Evolutionary conservation across 768 basidiomycete genomes (phyloP).

Genomic region (Auriscalpium microsporum): DNA sequence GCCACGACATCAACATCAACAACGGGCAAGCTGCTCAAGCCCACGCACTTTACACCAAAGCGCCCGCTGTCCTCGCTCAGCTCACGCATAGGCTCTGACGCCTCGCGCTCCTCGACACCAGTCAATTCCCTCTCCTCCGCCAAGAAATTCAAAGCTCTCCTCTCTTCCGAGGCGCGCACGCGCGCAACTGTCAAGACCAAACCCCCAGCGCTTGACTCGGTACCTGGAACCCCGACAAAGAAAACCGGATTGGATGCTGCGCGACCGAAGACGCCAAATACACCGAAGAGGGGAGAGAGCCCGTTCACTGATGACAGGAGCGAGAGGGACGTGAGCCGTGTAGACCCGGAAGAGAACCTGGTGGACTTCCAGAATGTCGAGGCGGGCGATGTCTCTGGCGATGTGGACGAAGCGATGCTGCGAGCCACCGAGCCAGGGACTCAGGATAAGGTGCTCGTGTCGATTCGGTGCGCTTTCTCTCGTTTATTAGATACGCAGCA

Average conservation of each 20-base stretch:
- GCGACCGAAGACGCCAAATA: conserved; percentile 27
- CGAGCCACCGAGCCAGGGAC: conserved; percentile 45
- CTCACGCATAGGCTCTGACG: conserved; percentile 1
- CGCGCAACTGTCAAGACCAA: conserved; percentile 13
- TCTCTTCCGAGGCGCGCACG: conserved; percentile 12
- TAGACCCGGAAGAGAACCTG: conserved; percentile 68
- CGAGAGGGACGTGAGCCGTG: conserved; percentile 69
- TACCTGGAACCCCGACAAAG: conserved; percentile 15
- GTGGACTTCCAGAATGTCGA: conserved; percentile 72
- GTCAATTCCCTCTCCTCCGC: conserved; percentile 9
- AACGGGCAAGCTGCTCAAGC: not conserved
- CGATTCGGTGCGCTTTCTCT: conserved; percentile 47
- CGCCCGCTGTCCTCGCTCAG: conserved; percentile 2
- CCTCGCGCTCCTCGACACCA: conserved; percentile 8
- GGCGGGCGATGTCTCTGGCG: conserved; percentile 56
- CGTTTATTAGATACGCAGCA: not conserved
- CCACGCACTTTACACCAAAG: conserved; percentile 5
- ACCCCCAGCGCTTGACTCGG: conserved; percentile 6
- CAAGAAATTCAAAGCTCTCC: conserved; percentile 13
- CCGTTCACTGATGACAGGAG: conserved; percentile 44
- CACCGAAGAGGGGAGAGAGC: conserved; percentile 34
- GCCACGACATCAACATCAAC: not conserved
- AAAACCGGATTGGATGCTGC: not conserved
- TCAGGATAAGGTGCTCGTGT: conserved; percentile 82
- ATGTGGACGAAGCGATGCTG: conserved; percentile 56